Base-by-base conservation (phyloP, 768 basidiomycete species). In the Termitomyces sp. region DNA sequence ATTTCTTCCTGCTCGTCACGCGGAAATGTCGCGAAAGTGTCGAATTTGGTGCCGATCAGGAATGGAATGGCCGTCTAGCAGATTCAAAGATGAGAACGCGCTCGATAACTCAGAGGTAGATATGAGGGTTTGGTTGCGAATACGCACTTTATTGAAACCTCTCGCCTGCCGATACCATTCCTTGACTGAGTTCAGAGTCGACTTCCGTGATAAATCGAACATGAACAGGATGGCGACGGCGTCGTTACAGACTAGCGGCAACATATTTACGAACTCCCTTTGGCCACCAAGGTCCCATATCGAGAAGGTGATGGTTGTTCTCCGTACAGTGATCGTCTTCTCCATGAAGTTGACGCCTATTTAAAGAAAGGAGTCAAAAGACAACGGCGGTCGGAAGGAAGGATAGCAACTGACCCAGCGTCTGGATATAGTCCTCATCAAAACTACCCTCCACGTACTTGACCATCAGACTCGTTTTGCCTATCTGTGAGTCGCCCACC, bases 221-320 rank as follows among this genome's bases (percentile, higher is more conserved):
- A 98, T 98, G 86, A 98, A 99, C 48, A 99, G 80, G 67, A 99
- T 96, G 41, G 97, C 97, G 57, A 98, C 95, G n/a, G 97, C 96
- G 66, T 98, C 96, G 69, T 98, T 98, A 75, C 94, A 98, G 62
- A 98, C 96, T 45, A 98, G 83, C 18, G 96, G 96, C 36, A 98
- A 78, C 95, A 98, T 98, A 75, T 96, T 96, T 64, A 99, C 97
- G 72, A 99, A 99, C 73, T 99, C 97, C 54, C 96, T 83, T 71
- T 99, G 96, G 49, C 93, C 94, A 63, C 94, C 94, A 57, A 97
- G 77, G 79, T 97, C 94, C 95, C 97, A 99, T 73, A 98, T 97
- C 62, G 95, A 98, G 77, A 99, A 98, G 3, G 96, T 98, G 73
- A 99, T 98, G 56, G 96, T 97, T 58, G 97, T 98, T 72, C 95